Evolutionary conservation across 2,329 filamentous ascomycete genomes (phyloP).

Genomic region (Aspergillus proliferans): DNA sequence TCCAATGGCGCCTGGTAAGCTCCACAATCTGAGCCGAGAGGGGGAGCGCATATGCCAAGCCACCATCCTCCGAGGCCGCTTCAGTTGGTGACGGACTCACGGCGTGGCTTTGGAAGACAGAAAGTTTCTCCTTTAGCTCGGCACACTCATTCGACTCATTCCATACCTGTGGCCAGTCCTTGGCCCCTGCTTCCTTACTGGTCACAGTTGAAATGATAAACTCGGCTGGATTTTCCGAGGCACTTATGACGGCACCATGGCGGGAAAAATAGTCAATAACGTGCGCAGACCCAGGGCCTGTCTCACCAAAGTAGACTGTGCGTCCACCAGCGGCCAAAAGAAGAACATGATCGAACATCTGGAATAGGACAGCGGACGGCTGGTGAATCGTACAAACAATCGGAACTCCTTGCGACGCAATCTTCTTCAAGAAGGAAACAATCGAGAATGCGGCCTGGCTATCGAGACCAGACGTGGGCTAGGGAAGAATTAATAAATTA

Average conservation of each 20-base stretch:
- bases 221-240: neutral
- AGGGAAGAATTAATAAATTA: no score
- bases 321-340: slow-evolving; percentile 50
- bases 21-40: neutral
- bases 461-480: slow-evolving; percentile 51
- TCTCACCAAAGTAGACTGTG: slow-evolving; percentile 50
- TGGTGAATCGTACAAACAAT: slow-evolving; percentile 58
- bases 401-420: slow-evolving; percentile 54
- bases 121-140: neutral
- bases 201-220: neutral
- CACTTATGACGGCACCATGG: neutral
- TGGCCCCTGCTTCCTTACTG: neutral
- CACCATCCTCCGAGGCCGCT: neutral
- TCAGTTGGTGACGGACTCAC: no score
- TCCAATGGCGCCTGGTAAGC: slow-evolving; percentile 4
- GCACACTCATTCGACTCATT: neutral
- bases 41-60: neutral
- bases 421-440: slow-evolving; percentile 53
- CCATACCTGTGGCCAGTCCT: neutral
- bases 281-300: slow-evolving; percentile 13
- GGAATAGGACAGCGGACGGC: slow-evolving; percentile 51
- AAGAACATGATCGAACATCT: slow-evolving; percentile 52
- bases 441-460: slow-evolving; percentile 34
- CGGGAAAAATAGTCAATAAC: slow-evolving; percentile 32
- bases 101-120: no score